Base-by-base conservation (phyloP, 345 rosid species). In the Nasturtium officinale region DNA sequence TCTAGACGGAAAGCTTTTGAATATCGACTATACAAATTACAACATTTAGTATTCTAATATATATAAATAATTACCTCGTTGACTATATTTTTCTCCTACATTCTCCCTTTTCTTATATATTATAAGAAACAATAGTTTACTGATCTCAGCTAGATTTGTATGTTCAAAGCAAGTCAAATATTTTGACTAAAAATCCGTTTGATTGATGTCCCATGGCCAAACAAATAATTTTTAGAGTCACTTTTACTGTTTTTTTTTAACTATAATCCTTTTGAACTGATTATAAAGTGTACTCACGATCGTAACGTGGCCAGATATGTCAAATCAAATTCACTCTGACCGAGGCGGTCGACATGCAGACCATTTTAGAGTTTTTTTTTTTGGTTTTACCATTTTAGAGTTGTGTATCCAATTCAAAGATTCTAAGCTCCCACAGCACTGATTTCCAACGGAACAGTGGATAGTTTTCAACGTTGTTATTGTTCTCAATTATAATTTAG, bases 221-320 rank as follows among this genome's bases (percentile, higher is more conserved):
- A 35, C 11, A 35, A 35, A 35, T 9, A 35, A 35, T 35, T 8
- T 2, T 8, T 3, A 9, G 8, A 2, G 9, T 35, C 38, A 35
- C 12, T 35, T 9, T n/a, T n/a, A 35, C 9, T 12, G 9, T 1
- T 2, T 35, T 35, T 52, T 40, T 13, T 5, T 42, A 17, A 53
- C 33, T 6, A 48, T 7, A 40, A 4, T 11, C 9, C 52, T 9
- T 46, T 46, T 17, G 51, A 7, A 17, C 11, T 13, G 52, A 8
- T 16, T 17, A 38, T 12, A 12, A 42, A 42, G 18, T 43, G 18
- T 48, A 25, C 17, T 17, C 71, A 52, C 45, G 28, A 13, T 54
- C 52, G 42, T 21, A 37, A 59, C 65, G 65, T 55, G 53, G 63
- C 42, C 62, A 68, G 42, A 28, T 29, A 54, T 54, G 53, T 53